These are phyloP conservation scores for Rhynchospora breviuscula DNA, from an alignment of 176 grass and related monocot genomes.

Conservation along the genomic window DNA sequence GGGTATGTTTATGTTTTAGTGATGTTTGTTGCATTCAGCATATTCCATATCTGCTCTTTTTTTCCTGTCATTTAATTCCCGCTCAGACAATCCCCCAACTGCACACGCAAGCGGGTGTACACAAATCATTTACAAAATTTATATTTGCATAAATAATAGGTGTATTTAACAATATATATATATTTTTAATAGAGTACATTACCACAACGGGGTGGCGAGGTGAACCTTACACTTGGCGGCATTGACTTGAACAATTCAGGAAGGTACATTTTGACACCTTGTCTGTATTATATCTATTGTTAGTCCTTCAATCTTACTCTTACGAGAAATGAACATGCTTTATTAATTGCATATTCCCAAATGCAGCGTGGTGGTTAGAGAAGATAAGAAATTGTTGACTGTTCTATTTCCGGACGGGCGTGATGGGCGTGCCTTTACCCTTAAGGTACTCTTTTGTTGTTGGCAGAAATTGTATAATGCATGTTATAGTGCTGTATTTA, in stretches of 20 bases:
- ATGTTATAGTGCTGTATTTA: background rate
- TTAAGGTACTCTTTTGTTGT: slow-evolving; percentile 58
- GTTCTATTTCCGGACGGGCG: slow-evolving; percentile 97
- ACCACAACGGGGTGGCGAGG: slow-evolving; percentile 82
- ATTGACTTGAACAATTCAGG: slow-evolving; percentile 99
- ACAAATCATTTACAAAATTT: background rate
- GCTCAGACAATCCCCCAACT: background rate
- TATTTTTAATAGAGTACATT: slow-evolving; percentile 69
- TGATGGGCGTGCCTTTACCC: slow-evolving; percentile 95
- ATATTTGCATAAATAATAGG: background rate
- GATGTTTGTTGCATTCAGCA: background rate
- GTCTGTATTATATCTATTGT: background rate
- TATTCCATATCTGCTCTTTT: background rate
- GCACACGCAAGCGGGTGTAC: too few species aligned
- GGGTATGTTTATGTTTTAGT: background rate
- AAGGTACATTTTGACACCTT: slow-evolving; percentile 45
- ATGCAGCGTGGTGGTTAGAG: slow-evolving; percentile 93
- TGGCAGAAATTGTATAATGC: background rate
- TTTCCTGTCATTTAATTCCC: background rate
- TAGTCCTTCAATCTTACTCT: background rate
- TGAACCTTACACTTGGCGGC: slow-evolving; percentile 88
- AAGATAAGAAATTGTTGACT: slow-evolving; percentile 93
- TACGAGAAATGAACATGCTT: background rate
- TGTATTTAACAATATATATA: background rate
- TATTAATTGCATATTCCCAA: slow-evolving; percentile 21